A percentile compares a stretch with the other conserved stretches of the same genome.
These are phyloP conservation scores for Aspergillus leporis DNA, from an alignment of 495 filamentous ascomycete genomes.

Conservation along the genomic window DNA sequence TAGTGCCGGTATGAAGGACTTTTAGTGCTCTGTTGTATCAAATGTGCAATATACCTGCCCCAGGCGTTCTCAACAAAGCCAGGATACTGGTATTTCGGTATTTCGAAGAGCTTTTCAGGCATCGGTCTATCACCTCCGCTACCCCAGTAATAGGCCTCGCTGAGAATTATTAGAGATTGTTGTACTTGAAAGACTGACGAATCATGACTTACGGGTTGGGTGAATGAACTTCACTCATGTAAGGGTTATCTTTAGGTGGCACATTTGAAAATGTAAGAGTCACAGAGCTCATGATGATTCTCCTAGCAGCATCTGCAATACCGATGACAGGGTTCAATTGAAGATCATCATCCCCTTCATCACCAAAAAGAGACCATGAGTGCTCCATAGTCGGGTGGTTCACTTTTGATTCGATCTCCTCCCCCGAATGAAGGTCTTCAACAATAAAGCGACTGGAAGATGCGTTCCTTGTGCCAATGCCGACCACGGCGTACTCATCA, in stretches of 20 bases:
- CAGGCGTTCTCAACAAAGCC: slow-evolving; percentile 16
- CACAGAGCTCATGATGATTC: slow-evolving; percentile 10
- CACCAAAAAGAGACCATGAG: too few relatives aligned
- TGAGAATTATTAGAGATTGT: neutral
- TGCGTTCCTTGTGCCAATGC: neutral
- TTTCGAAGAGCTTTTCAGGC: slow-evolving; percentile 6
- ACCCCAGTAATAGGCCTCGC: neutral
- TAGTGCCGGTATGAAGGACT: neutral
- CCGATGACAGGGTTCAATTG: slow-evolving; percentile 18
- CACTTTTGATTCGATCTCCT: neutral
- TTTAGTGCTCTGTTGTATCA: neutral
- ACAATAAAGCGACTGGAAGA: slow-evolving; percentile 5
- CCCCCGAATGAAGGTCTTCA: slow-evolving; percentile 12
- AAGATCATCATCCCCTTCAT: neutral
- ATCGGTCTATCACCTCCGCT: too few relatives aligned
- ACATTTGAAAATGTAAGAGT: slow-evolving; percentile 5
- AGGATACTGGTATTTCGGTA: slow-evolving; percentile 13
- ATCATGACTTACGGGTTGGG: slow-evolving; percentile 11
- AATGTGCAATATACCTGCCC: slow-evolving; percentile 9
- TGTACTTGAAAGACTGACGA: neutral
- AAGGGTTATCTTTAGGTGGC: neutral
- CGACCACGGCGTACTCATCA: slow-evolving; percentile 19
- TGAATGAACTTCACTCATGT: neutral
- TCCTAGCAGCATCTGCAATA: slow-evolving; percentile 9
- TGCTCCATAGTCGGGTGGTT: neutral